These are phyloP conservation scores for Colletotrichum coccodes DNA, from an alignment of 2,329 filamentous ascomycete genomes.

Conservation along the genomic window DNA sequence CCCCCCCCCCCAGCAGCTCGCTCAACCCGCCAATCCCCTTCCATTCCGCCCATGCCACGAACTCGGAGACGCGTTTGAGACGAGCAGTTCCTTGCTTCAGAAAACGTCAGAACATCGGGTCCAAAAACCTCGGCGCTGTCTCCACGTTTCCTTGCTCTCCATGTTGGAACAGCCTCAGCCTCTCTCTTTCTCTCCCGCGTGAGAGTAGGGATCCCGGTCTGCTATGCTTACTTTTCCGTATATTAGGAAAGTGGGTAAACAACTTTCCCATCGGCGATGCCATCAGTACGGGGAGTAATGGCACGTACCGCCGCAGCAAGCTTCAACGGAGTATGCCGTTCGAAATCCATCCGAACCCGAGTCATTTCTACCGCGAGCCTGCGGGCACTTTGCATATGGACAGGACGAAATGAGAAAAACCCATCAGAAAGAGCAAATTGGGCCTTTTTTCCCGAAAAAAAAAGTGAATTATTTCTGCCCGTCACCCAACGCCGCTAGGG, in stretches of 20 bases:
- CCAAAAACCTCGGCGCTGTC: neutral
- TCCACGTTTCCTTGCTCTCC: neutral
- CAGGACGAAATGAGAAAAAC: neutral
- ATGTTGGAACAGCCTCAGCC: neutral
- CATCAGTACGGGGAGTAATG: neutral
- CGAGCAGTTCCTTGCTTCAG: neutral
- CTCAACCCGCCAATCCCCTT: neutral
- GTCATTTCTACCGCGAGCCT: constrained; percentile 1
- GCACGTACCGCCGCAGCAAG: neutral
- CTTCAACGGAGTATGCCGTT: neutral
- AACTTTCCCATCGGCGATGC: neutral
- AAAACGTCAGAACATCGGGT: neutral
- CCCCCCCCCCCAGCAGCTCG: too few species aligned
- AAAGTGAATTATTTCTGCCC: neutral
- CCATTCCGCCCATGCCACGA: neutral
- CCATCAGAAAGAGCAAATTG: neutral
- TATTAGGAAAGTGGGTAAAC: neutral
- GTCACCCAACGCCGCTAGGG: neutral
- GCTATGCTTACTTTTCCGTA: neutral
- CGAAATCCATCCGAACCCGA: neutral
- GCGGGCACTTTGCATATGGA: neutral
- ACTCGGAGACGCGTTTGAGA: neutral
- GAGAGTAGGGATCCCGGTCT: neutral
- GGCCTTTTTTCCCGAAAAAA: neutral
- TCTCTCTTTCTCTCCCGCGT: neutral